Base-by-base conservation (phyloP, 768 basidiomycete species). In the Suillus decipiens region DNA sequence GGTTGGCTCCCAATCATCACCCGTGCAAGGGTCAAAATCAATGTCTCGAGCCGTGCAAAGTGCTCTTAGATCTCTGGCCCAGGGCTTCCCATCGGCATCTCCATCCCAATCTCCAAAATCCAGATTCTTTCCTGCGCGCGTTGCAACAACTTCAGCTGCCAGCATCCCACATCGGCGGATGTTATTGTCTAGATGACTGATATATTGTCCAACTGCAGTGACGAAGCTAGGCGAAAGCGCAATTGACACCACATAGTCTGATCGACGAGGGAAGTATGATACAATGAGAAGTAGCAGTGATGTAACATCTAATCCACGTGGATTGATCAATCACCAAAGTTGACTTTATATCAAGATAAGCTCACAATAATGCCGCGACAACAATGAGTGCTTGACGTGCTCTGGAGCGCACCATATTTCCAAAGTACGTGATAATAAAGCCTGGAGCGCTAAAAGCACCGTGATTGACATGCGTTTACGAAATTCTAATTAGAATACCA, bases 111-210 rank as follows among this genome's bases (percentile, higher is more conserved):
- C 86, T 0, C 84, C 88, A 67, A 99, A 98, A 62, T 86, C 80
- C 24, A 98, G 79, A 55, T 81, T 82, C 72, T 90, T 90, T 7
- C 86, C 83, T 15, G 80, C 80, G 33, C 79, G 78, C 6, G 79
- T 77, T 1, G 93, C 91, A 10, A 90, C 82, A 19, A 89, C 79
- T 75, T 99, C 96, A 0, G 92, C 96, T 0, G 86, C 87, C 39
- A 98, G 82, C 95, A 99, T 96, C 3, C 97, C 97, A 67, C 94
- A 91, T 31, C 89, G 83, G 4, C 96, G 88, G 22, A 97, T 83
- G 4, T 87, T 81, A 1, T 80, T 76, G 60, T 96, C 93, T 7
- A 88, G 76, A 74, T 96, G 93, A 1, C 81, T 81, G 51, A 99
- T 86, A 70, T 97, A 98, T 6, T 76, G 75, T 7, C 88, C 84